Percentiles rank a stretch among this genome's conserved stretches.
phyloP scores from a whole-genome alignment of 345 rosid species.

The Anastatica hierochuntica region DNA sequence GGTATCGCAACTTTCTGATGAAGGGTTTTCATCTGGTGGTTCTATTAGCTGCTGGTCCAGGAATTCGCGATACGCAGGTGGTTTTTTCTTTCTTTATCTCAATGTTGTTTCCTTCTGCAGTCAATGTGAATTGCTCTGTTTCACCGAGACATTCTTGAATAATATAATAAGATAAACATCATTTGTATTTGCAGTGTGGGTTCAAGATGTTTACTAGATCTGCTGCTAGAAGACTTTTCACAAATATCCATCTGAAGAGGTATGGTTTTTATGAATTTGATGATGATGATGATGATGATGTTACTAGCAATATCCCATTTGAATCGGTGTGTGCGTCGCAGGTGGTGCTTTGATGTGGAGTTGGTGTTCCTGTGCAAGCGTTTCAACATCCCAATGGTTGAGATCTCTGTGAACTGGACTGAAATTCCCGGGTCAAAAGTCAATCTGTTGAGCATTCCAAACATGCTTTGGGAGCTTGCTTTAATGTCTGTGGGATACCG shows the following conservation, averaged over 20 bases:
- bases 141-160: background rate
- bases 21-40: constrained; percentile 97
- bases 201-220: constrained; percentile 99
- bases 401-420: constrained; percentile 89
- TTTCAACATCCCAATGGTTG: constrained; percentile 59
- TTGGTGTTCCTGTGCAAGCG: constrained; percentile 80
- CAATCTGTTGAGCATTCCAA: constrained; percentile 77
- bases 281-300: background rate
- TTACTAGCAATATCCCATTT: background rate
- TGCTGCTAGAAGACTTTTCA: constrained; percentile 90
- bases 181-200: constrained; percentile 60
- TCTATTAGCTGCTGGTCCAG: constrained; percentile 80
- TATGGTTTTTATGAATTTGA: constrained; percentile 1
- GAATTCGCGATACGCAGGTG: constrained; percentile 98
- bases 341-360: constrained; percentile 99
- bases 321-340: constrained; percentile 20
- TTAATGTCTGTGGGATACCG: constrained; percentile 89
- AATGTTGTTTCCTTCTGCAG: background rate
- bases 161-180: background rate
- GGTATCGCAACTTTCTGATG: constrained; percentile 96
- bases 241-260: constrained; percentile 83
- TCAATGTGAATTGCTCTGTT: too few species aligned
- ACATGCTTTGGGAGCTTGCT: constrained; percentile 96
- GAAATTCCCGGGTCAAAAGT: constrained; percentile 98
- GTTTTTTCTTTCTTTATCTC: background rate